Base-by-base conservation (phyloP, 1,139 yeast species). In the Yamadazyma jaroonii region DNA sequence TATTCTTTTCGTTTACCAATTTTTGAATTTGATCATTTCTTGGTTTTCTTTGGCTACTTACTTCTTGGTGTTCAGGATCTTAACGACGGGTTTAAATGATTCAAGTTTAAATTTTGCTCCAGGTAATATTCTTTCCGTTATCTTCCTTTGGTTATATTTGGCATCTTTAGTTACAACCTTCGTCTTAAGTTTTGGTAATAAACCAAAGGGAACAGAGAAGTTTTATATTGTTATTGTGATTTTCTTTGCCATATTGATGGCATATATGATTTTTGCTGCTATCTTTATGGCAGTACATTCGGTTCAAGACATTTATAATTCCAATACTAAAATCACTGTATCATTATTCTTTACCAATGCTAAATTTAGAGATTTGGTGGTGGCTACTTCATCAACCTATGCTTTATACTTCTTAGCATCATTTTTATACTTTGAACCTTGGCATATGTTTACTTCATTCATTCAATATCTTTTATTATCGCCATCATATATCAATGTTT, bases 171-270 rank as follows among this genome's bases (percentile, higher is more conserved):
- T 88, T 11, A 84, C 96, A 2, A 88, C 96, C 12, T 92, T 92
- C 61, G 90, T 92, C 38, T 66, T 92, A 45, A 82, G 96, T 35
- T 83, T 92, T 61, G 98, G 98, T 56, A 92, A 92, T 58, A 83
- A 90, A 41, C 98, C 98, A 2, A 84, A 82, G 51, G 97, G 97
- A 29, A 88, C 97, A 0, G 87, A 85, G 46, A 71, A 69, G 50
- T 85, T 88, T 51, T 92, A 92, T 57, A 63, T 86, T 43, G 77
- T 84, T n/a, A 87, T 90, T 51, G 95, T 87, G 38, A 62, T 81
- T 37, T 89, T 92, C 70, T 92, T 90, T 67, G 96, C 97, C 0
- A 72, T 89, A 9, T 67, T 92, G 51, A 92, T 92, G 97, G 81
- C 79, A 1, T 92, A 92, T 56, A 85, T 92, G 82, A 75, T 90